phyloP scores from a whole-genome alignment of 1,284 basidiomycete species.

The Irpex sp. region DNA sequence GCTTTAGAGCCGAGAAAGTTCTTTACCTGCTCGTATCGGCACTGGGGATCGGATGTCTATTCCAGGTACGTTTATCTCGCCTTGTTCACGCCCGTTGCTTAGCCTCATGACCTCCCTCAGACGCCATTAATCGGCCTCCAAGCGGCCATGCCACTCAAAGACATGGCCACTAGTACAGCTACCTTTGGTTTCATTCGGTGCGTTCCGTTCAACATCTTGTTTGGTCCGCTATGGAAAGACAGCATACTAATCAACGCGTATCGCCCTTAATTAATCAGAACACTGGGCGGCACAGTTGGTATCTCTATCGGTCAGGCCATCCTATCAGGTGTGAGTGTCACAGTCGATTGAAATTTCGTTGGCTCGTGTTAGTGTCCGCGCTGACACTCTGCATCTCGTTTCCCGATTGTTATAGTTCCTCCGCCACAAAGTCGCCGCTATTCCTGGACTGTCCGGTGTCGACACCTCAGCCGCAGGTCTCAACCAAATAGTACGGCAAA shows the following conservation, averaged over 20 bases:
- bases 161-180: slow-evolving; percentile 76
- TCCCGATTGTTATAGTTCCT: slow-evolving; percentile 37
- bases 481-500: slow-evolving; percentile 49
- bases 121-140: slow-evolving; percentile 69
- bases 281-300: slow-evolving; percentile 77
- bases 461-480: slow-evolving; percentile 52
- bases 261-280: slow-evolving; percentile 31
- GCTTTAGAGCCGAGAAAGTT: slow-evolving; percentile 51
- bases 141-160: slow-evolving; percentile 78
- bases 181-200: slow-evolving; percentile 72
- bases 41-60: slow-evolving; percentile 59
- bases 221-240: no score
- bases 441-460: slow-evolving; percentile 41
- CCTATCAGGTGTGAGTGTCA: slow-evolving; percentile 51
- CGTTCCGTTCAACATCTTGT: slow-evolving; percentile 4
- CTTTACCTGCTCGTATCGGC: slow-evolving; percentile 59
- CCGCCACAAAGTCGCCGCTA: slow-evolving; percentile 41
- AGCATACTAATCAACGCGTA: background rate
- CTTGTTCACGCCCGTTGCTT: background rate
- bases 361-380: background rate
- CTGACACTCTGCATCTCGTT: background rate
- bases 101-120: slow-evolving; percentile 26
- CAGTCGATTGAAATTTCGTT: background rate
- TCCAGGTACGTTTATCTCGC: slow-evolving; percentile 43
- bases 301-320: slow-evolving; percentile 72